A percentile compares a stretch with the other conserved stretches of the same genome.
Evolutionary conservation across 1,284 basidiomycete genomes (phyloP).

Genomic region (Microbotryum saponariae): DNA sequence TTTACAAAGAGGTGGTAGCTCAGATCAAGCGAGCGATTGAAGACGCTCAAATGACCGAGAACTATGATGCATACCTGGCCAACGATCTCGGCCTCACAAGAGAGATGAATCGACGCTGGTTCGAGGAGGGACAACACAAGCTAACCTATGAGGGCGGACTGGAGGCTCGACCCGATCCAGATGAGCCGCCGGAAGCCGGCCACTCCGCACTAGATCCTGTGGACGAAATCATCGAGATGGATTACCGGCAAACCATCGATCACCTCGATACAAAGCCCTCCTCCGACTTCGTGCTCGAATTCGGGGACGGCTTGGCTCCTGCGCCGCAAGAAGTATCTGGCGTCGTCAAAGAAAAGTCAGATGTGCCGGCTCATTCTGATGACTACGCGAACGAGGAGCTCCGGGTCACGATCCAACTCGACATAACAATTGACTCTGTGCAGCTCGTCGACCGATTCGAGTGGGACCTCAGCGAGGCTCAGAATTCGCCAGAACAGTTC

Average conservation of each 20-base stretch:
- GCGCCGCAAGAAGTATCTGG: too few relatives aligned
- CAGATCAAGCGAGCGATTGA: slow-evolving; percentile 79
- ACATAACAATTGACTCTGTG: slow-evolving; percentile 88
- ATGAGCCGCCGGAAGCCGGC: too few relatives aligned
- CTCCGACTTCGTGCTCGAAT: too few relatives aligned
- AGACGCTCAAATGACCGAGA: slow-evolving; percentile 54
- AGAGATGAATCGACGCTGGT: slow-evolving; percentile 46
- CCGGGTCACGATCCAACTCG: slow-evolving; percentile 86
- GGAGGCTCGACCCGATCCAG: too few relatives aligned
- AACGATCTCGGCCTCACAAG: slow-evolving; percentile 47
- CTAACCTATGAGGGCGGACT: too few relatives aligned
- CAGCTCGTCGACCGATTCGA: slow-evolving; percentile 97
- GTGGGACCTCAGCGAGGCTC: slow-evolving; percentile 81
- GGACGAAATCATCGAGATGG: too few relatives aligned
- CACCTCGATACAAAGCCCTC: too few relatives aligned
- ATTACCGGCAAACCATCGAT: too few relatives aligned
- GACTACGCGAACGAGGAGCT: slow-evolving; percentile 57
- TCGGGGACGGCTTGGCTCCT: too few relatives aligned
- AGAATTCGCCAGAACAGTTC: slow-evolving; percentile 83
- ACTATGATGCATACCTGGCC: slow-evolving; percentile 37
- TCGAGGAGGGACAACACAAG: slow-evolving; percentile 6
- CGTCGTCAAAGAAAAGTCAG: too few relatives aligned
- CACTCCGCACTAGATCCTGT: too few relatives aligned
- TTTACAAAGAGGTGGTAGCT: slow-evolving; percentile 64
- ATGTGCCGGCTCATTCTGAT: too few relatives aligned